Base-by-base conservation (phyloP, 768 basidiomycete genomes). In the Rhodocollybia butyracea region DNA sequence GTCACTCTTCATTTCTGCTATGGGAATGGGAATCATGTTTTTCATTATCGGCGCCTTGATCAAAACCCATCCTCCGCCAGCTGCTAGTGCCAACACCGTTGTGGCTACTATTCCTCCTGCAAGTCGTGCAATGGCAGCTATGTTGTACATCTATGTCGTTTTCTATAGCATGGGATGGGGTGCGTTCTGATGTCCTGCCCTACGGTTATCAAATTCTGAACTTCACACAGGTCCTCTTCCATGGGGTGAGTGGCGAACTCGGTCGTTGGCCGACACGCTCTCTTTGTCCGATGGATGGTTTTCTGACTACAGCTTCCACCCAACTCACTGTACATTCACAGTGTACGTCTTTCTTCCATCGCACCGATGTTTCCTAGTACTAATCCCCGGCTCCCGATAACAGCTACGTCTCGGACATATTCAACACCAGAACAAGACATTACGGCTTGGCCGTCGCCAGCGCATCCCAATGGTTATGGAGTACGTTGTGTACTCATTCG, bases 361-460 rank as follows among this genome's bases (percentile, higher is more conserved):
- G n/a, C n/a, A n/a, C n/a, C n/a, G n/a, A n/a, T n/a, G 71, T 85
- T n/a, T 82, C 84, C 10, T 78, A 70, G 73, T 80, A 89, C n/a
- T n/a, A n/a, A n/a, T n/a, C n/a, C n/a, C n/a, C n/a, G n/a, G n/a
- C n/a, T n/a, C n/a, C n/a, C n/a, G n/a, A n/a, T n/a, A n/a, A n/a
- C n/a, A n/a, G n/a, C 21, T 88, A 86, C 60, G 87, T 86, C 40
- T 76, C 89, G 5, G 92, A 94, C 66, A 91, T 94, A 61, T 94
- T 94, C 80, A 87, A 88, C 6, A 94, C 89, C 13, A 75, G 90
- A 40, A 91, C 91, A 15, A 76, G 91, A 55, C 87, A 91, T 62
- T 91, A 87, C 61, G 92, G 92, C 34, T 72, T 94, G 21, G 80
- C 89, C 0, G 70, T 83, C 4, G 92, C 86, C 0, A 86, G 86